phyloP scores from a whole-genome alignment of 768 basidiomycete genomes.

The Lanmaoa rubissima region DNA sequence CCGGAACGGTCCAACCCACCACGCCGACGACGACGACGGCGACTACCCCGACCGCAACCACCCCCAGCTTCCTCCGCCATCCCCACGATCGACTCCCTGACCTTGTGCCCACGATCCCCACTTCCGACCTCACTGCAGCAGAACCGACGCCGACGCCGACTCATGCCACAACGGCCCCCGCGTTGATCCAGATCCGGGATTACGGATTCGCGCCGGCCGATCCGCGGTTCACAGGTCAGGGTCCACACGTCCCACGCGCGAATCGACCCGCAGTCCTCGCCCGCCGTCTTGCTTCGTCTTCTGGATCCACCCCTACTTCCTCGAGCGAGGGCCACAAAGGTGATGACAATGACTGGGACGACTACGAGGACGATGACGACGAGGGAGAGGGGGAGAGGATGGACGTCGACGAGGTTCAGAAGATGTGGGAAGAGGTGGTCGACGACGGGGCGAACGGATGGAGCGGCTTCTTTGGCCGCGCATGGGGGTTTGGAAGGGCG shows the following conservation, averaged over 20 bases:
- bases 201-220: constrained; percentile 44
- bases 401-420: background rate
- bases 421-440: constrained; percentile 24
- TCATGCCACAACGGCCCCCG: background rate
- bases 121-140: background rate
- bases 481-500: constrained; percentile 32
- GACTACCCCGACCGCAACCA: background rate
- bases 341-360: constrained; percentile 1
- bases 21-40: background rate
- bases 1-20: background rate
- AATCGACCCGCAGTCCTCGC: constrained; percentile 34
- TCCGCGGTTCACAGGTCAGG: constrained; percentile 42
- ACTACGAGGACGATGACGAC: constrained; percentile 6
- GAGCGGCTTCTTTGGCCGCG: constrained; percentile 41
- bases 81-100: background rate
- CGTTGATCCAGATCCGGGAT: constrained; percentile 47
- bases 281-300: constrained; percentile 27
- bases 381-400: constrained; percentile 5
- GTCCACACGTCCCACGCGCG: constrained; percentile 39
- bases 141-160: background rate
- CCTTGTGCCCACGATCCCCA: background rate
- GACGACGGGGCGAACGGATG: constrained; percentile 33
- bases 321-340: constrained; percentile 14
- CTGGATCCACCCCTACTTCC: constrained; percentile 7
- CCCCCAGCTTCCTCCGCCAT: background rate